phyloP scores from a whole-genome alignment of 306 rosid genomes.

The Citrullus colocynthis region DNA sequence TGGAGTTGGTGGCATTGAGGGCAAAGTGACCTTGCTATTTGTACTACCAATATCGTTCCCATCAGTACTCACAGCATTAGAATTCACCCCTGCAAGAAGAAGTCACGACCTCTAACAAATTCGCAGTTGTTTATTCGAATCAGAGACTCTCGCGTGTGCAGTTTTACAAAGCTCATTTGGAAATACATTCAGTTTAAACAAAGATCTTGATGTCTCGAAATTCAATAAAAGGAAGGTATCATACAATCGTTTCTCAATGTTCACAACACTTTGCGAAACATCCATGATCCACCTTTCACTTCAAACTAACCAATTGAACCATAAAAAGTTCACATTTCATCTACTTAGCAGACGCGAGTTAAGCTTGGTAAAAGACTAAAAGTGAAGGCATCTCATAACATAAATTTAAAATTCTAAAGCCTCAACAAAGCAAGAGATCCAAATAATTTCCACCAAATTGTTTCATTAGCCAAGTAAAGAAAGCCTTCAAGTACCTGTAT shows the following conservation, averaged over 20 bases:
- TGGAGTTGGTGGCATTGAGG: constrained; percentile 15
- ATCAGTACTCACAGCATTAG: constrained; percentile 20
- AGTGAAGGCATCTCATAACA: background rate
- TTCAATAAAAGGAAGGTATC: background rate
- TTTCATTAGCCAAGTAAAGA: background rate
- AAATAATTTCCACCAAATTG: background rate
- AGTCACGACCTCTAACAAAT: background rate
- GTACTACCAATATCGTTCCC: constrained; percentile 13
- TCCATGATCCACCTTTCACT: background rate
- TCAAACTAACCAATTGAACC: background rate
- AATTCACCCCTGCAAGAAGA: constrained; percentile 28
- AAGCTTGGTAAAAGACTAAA: background rate
- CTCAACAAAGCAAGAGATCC: background rate
- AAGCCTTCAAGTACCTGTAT: constrained; percentile 17
- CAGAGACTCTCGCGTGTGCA: background rate
- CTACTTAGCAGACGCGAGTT: background rate
- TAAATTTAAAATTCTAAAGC: background rate
- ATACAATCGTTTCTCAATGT: background rate
- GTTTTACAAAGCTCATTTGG: background rate
- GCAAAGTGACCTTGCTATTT: constrained; percentile 16
- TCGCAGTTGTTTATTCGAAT: background rate
- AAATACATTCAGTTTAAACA: background rate
- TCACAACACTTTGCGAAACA: background rate
- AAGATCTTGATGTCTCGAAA: background rate
- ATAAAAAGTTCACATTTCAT: background rate